A percentile compares a stretch with the other conserved stretches of the same genome.
These are phyloP conservation scores for Harringtonia aguacate DNA, from an alignment of 2,329 filamentous ascomycete species.

Conservation along the genomic window DNA sequence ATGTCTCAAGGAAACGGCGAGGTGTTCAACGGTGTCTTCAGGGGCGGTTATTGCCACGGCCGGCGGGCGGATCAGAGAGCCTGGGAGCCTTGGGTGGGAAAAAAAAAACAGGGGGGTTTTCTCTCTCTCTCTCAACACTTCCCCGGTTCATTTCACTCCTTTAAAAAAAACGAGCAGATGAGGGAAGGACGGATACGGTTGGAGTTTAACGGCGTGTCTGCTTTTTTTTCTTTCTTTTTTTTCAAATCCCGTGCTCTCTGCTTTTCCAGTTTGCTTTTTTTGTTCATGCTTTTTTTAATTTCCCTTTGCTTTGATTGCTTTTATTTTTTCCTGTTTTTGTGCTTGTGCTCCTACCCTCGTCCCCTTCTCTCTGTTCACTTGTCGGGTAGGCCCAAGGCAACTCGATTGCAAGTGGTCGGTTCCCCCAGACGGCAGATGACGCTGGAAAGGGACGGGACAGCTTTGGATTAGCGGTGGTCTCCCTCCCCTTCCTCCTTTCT, in stretches of 20 bases:
- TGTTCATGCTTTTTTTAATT: neutral
- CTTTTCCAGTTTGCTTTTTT: neutral
- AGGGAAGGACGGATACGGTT: constrained; percentile 6
- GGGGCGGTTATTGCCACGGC: constrained; percentile 1
- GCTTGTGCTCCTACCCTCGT: too few species aligned
- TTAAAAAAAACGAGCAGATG: constrained; percentile 5
- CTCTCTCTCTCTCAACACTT: neutral
- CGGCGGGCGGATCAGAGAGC: neutral
- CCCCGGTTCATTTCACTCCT: neutral
- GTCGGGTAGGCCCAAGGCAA: too few species aligned
- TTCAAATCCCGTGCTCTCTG: neutral
- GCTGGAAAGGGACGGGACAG: too few species aligned
- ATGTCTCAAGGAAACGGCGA: neutral
- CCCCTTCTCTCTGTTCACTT: too few species aligned
- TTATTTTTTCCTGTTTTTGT: too few species aligned
- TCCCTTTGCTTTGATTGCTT: constrained; percentile 4
- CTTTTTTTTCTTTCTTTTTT: neutral
- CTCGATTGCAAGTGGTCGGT: neutral
- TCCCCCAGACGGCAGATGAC: too few species aligned
- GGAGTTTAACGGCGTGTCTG: constrained; percentile 4
- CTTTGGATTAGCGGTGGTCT: too few species aligned
- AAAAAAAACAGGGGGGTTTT: neutral
- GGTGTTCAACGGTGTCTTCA: constrained; percentile 1
- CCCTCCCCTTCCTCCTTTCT: too few species aligned
- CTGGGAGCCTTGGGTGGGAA: too few species aligned